Base-by-base conservation (phyloP, 1,139 yeast species). In the Geotrichum cucujoidarum region DNA sequence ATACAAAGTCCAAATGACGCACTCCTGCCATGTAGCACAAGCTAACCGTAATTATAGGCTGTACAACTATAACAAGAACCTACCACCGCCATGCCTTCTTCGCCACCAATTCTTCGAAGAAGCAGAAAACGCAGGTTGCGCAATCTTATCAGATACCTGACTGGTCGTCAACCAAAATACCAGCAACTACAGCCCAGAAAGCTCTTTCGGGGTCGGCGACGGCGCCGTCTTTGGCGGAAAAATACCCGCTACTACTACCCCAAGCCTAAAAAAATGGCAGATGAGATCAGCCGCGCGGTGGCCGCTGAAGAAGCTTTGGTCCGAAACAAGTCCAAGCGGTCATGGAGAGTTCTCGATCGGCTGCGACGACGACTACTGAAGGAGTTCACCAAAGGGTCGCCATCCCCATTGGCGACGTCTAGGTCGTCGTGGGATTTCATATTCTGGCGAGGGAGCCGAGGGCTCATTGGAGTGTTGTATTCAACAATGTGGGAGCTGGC, bases 51-150 rank as follows among this genome's bases (percentile, higher is more conserved):
- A n/a, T n/a, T n/a, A n/a, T n/a, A 13, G 7, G 13, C 7, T 25
- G 30, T 7, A 25, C 30, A 25, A 13, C 30, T 7, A 25, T 25
- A 13, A 25, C 7, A 25, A 13, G 30, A 13, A 25, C 13, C 7
- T 13, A 7, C 13, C 30, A 25, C 13, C n/a, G 27, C 10, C 27
- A 24, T 24, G 27, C 27, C 27, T 24, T 24, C 20, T 20, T 44
- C 48, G 2, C 49, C 49, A 31, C 49, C 49, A 16, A 41, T 46
- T 31, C 49, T 39, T 27, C 38, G 45, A 14, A 11, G 39, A 16
- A 41, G 45, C 34, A 40, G 31, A 17, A 20, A n/a, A 10, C 20
- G 45, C n/a, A 35, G 22, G 3, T 21, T 40, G 3, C 41, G 45
- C 8, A 40, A 46, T 35, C 7, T 27, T 5, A 13, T 25, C 11